Percentiles rank a stretch among this genome's conserved stretches.
These are phyloP conservation scores for Mrakia gelida DNA, from an alignment of 768 basidiomycete species.

Conservation along the genomic window DNA sequence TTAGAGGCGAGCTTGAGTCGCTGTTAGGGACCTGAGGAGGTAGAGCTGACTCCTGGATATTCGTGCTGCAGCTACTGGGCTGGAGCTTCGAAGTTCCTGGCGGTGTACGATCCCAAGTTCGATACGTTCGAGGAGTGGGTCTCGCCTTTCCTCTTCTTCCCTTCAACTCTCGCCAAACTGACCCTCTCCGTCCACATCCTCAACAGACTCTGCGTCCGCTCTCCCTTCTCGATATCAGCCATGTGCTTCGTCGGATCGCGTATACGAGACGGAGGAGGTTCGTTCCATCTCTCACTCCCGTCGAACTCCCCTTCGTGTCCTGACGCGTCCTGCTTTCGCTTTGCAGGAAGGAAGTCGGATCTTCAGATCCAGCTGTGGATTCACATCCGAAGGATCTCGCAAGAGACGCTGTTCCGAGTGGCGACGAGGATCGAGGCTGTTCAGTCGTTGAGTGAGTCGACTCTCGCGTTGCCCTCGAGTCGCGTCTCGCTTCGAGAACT, in stretches of 20 bases:
- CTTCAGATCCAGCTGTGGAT: constrained; percentile 67
- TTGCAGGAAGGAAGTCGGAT: constrained; percentile 66
- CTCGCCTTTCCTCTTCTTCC: not conserved
- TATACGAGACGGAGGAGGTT: constrained; percentile 84
- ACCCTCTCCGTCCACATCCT: not conserved
- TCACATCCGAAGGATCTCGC: constrained; percentile 73
- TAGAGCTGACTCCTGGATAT: not conserved
- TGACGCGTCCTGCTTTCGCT: not conserved
- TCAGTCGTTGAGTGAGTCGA: constrained; percentile 79
- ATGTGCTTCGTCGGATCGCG: constrained; percentile 92
- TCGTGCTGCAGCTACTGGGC: constrained; percentile 20
- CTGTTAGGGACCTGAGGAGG: too few species aligned
- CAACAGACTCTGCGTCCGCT: constrained; percentile 66
- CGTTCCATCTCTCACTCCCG: constrained; percentile 38
- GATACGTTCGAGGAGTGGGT: constrained; percentile 72
- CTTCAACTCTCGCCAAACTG: not conserved
- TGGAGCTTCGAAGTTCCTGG: constrained; percentile 70
- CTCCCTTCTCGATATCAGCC: constrained; percentile 85
- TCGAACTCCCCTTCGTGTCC: not conserved
- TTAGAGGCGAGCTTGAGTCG: not conserved
- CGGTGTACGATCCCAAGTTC: constrained; percentile 74
- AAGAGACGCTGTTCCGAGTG: constrained; percentile 64
- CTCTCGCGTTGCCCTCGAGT: not conserved
- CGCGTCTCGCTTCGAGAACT: not conserved
- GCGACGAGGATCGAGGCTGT: constrained; percentile 76